phyloP scores from a whole-genome alignment of 2,329 filamentous ascomycete genomes.

The Pseudogymnoascus pannorum region DNA sequence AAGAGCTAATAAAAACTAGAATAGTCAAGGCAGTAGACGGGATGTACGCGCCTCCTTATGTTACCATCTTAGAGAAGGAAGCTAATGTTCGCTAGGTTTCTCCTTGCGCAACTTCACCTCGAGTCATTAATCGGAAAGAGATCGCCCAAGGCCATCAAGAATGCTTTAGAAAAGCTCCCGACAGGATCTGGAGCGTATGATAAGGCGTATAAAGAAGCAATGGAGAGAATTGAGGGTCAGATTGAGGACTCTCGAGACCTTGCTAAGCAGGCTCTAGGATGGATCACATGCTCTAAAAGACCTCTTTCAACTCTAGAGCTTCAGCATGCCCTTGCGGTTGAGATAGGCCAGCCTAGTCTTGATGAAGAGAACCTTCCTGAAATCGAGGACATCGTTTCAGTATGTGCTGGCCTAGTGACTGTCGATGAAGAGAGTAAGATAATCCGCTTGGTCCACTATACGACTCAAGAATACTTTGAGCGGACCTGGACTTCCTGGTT shows the following conservation, averaged over 20 bases:
- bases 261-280: slow-evolving; percentile 34
- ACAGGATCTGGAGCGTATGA: slow-evolving; percentile 30
- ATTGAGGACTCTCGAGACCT: slow-evolving; percentile 25
- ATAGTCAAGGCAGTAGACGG: slow-evolving; percentile 26
- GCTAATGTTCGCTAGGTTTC: slow-evolving; percentile 28
- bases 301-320: slow-evolving; percentile 32
- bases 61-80: background rate
- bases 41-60: slow-evolving; percentile 28
- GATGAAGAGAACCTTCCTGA: slow-evolving; percentile 32
- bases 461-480: slow-evolving; percentile 39
- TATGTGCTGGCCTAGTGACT: slow-evolving; percentile 37
- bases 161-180: slow-evolving; percentile 27
- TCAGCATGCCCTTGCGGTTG: slow-evolving; percentile 35
- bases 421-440: slow-evolving; percentile 33
- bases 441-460: slow-evolving; percentile 39
- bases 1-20: slow-evolving; percentile 18
- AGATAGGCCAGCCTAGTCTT: slow-evolving; percentile 23
- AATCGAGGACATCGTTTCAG: slow-evolving; percentile 16
- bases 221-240: slow-evolving; percentile 38
- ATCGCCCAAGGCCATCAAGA: slow-evolving; percentile 29
- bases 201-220: slow-evolving; percentile 34
- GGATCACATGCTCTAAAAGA: slow-evolving; percentile 34
- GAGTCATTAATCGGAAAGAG: slow-evolving; percentile 29
- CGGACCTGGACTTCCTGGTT: slow-evolving; percentile 26
- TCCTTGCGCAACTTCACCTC: slow-evolving; percentile 32